Conservation (phyloP, 2,329 filamentous ascomycete species). For the Aspergillus nomiae region DNA sequence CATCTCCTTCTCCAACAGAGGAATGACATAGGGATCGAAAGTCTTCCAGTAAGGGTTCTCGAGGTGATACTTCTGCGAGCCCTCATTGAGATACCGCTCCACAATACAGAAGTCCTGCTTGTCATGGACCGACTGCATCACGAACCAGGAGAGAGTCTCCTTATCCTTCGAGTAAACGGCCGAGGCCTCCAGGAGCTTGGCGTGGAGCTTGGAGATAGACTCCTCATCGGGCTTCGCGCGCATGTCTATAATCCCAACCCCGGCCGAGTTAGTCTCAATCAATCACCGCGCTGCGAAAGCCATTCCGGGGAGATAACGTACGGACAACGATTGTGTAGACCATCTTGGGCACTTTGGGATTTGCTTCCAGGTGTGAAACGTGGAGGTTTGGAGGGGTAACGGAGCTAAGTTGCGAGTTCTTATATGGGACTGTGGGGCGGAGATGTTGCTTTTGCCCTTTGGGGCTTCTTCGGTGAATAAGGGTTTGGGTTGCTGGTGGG, state of each 20-base stretch:
- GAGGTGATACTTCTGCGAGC: conserved; percentile 61
- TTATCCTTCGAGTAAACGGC: conserved; percentile 71
- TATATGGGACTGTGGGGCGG: conserved; percentile 2
- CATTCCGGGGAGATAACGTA: conserved; percentile 18
- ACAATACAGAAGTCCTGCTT: conserved; percentile 73
- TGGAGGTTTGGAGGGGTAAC: conserved; percentile 1
- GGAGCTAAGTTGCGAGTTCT: background rate
- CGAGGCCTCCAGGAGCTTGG: conserved; percentile 74
- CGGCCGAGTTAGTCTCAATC: no score
- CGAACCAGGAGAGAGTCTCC: conserved; percentile 72
- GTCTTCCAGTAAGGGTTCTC: conserved; percentile 75
- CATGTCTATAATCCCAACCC: conserved; percentile 43
- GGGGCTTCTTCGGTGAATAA: conserved; percentile 4
- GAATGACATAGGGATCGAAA: conserved; percentile 73
- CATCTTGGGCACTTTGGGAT: conserved; percentile 17
- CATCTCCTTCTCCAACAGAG: conserved; percentile 68
- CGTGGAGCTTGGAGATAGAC: conserved; percentile 66
- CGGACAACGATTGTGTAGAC: conserved; percentile 35
- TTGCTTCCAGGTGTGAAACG: background rate
- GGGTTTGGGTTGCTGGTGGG: background rate
- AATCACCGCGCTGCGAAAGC: no score
- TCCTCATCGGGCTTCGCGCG: conserved; percentile 68
- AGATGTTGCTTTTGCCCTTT: background rate
- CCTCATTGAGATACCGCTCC: conserved; percentile 69
- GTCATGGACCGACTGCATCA: conserved; percentile 74